These are phyloP conservation scores for Hypoxylon sp. DNA, from an alignment of 2,329 filamentous ascomycete genomes.

Conservation along the genomic window DNA sequence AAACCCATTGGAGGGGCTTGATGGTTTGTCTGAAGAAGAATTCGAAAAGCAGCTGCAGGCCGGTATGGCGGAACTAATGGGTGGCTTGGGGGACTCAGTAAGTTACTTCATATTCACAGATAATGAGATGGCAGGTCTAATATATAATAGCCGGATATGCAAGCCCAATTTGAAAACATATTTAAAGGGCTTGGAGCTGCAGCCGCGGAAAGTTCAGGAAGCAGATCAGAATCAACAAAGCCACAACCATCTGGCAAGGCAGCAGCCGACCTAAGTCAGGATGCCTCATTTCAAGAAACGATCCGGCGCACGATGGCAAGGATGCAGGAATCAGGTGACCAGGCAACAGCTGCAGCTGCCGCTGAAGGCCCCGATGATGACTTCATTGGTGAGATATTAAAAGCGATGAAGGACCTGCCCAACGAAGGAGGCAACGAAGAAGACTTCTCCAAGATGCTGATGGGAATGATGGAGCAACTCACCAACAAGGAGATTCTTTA, in stretches of 20 bases:
- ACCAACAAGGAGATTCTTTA: constrained; percentile 99
- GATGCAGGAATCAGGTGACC: constrained; percentile 90
- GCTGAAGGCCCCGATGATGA: constrained; percentile 79
- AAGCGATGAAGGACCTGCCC: constrained; percentile 81
- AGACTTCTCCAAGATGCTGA: constrained; percentile 93
- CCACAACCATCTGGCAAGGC: constrained; percentile 47
- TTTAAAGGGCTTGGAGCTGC: constrained; percentile 79
- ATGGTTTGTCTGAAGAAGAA: constrained; percentile 76
- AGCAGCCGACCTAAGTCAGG: constrained; percentile 60
- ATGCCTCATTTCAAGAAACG: constrained; percentile 88
- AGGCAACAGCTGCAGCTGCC: constrained; percentile 83
- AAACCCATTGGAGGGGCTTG: constrained; percentile 53
- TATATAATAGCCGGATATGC: constrained; percentile 73
- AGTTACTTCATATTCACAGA: constrained; percentile 44
- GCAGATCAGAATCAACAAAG: constrained; percentile 46
- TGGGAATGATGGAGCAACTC: constrained; percentile 99
- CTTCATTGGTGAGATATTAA: constrained; percentile 91
- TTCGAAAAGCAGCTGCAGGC: constrained; percentile 90
- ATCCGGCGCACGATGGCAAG: constrained; percentile 96
- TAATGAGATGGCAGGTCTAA: background rate
- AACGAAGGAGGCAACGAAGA: constrained; percentile 76
- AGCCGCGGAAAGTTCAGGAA: constrained; percentile 55
- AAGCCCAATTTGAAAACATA: constrained; percentile 83
- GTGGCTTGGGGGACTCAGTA: constrained; percentile 75
- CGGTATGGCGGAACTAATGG: constrained; percentile 88